Evolutionary conservation across 108 stramenopile species (phyloP).

Genomic region (Poteriospumella lacustris): DNA sequence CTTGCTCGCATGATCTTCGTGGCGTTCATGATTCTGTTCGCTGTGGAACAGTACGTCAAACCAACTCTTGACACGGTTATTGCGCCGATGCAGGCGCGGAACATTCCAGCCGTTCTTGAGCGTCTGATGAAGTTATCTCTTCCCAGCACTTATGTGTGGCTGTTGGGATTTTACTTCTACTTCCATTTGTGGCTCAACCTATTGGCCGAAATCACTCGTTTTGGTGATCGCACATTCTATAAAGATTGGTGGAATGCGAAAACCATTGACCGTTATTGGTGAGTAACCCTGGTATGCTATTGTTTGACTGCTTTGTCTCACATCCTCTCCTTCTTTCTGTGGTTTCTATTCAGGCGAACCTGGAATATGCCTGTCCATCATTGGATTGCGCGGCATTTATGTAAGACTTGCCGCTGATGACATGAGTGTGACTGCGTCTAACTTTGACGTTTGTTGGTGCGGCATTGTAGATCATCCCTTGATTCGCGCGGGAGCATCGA

Average conservation of each 20-base stretch:
- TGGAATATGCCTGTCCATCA: conserved; percentile 93
- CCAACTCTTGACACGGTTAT: conserved; percentile 1
- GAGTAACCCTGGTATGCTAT: conserved; percentile 33
- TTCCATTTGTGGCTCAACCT: conserved; percentile 85
- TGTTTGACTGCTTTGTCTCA: background rate
- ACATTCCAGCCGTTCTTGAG: background rate
- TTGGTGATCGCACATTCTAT: conserved; percentile 79
- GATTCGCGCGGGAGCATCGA: conserved; percentile 60
- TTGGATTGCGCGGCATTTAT: conserved; percentile 83
- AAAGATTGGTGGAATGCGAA: conserved; percentile 74
- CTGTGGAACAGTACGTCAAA: background rate
- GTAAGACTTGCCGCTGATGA: conserved; percentile 13
- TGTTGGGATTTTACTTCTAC: conserved; percentile 76
- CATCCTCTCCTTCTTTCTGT: background rate
- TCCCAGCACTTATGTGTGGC: conserved; percentile 79
- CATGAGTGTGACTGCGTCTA: background rate
- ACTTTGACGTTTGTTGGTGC: background rate
- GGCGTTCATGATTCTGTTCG: background rate
- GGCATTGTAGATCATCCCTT: conserved; percentile 58
- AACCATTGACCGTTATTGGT: conserved; percentile 77
- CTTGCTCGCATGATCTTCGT: conserved; percentile 2
- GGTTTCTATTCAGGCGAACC: background rate
- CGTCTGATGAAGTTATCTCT: conserved; percentile 52
- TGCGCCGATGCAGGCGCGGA: background rate
- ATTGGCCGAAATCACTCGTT: conserved; percentile 73